Percentiles rank a stretch among this genome's conserved stretches.
phyloP scores from a whole-genome alignment of 768 basidiomycete species.

The Calocybe cyanea region DNA sequence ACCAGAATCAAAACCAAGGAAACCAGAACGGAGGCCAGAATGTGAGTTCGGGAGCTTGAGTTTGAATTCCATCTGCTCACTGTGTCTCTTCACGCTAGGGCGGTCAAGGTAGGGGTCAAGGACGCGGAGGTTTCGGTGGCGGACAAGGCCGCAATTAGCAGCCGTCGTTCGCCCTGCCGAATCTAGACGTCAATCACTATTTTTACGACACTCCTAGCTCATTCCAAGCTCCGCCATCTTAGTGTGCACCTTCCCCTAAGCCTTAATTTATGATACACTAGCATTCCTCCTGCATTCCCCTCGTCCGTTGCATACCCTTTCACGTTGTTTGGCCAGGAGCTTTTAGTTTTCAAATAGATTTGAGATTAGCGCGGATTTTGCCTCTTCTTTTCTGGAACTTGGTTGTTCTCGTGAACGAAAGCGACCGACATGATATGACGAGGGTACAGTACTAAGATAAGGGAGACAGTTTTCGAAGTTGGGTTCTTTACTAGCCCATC shows the following conservation, averaged over 20 bases:
- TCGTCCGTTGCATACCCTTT: slow-evolving; percentile 9
- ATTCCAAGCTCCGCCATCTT: slow-evolving; percentile 2
- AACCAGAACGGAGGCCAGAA: neutral
- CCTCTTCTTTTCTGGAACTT: no score
- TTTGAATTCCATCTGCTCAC: no score
- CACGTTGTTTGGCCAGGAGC: slow-evolving; percentile 15
- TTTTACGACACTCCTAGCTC: neutral
- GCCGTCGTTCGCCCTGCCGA: slow-evolving; percentile 9
- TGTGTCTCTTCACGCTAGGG: neutral
- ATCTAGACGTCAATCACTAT: slow-evolving; percentile 8
- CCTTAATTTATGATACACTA: neutral
- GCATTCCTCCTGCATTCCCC: slow-evolving; percentile 7
- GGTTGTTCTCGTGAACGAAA: no score
- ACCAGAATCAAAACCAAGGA: neutral
- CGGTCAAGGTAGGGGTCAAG: neutral
- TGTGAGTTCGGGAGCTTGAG: no score
- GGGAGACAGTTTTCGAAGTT: no score
- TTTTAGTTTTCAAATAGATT: slow-evolving; percentile 11
- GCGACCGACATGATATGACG: no score
- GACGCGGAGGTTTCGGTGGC: slow-evolving; percentile 1
- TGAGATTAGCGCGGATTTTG: slow-evolving; percentile 13
- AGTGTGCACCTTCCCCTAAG: neutral
- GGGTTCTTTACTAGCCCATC: neutral
- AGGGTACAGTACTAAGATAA: no score
- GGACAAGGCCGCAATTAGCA: no score